Percentiles rank a stretch among this genome's conserved stretches.
These are phyloP conservation scores for Colletotrichum magnum DNA, from an alignment of 2,329 filamentous ascomycete genomes.

Conservation along the genomic window DNA sequence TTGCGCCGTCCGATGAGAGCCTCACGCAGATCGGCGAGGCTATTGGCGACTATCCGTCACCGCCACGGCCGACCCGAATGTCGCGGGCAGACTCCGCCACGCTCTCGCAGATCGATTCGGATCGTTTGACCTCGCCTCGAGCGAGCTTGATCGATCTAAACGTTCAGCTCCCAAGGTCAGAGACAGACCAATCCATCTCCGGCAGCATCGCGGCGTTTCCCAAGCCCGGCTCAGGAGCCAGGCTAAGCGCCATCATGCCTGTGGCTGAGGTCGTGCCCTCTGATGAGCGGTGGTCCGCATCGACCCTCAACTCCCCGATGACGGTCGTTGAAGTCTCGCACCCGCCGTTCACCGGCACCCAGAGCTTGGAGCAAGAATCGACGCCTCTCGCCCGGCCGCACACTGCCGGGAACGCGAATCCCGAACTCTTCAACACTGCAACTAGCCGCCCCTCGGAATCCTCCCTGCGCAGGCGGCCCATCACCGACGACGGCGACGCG, in stretches of 20 bases:
- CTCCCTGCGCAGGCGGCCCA: background rate
- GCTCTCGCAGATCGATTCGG: slow-evolving; percentile 34
- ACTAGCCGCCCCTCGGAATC: background rate
- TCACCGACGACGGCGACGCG: background rate
- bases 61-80: background rate
- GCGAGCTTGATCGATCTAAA: slow-evolving; percentile 15
- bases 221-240: slow-evolving; percentile 38
- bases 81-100: slow-evolving; percentile 39
- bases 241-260: slow-evolving; percentile 56
- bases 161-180: background rate
- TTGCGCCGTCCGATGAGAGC: slow-evolving; percentile 34
- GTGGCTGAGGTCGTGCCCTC: slow-evolving; percentile 52
- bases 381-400: slow-evolving; percentile 19
- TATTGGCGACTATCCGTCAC: background rate
- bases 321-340: slow-evolving; percentile 26
- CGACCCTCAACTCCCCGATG: slow-evolving; percentile 34
- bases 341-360: slow-evolving; percentile 2
- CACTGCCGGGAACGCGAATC: slow-evolving; percentile 13
- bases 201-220: slow-evolving; percentile 28
- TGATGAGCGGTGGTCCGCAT: slow-evolving; percentile 40
- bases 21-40: background rate
- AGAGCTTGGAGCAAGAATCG: background rate
- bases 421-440: background rate
- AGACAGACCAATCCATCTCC: slow-evolving; percentile 25
- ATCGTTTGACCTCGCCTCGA: slow-evolving; percentile 30